Base-by-base conservation (phyloP, 768 basidiomycete genomes). In the Mrakia gelida region DNA sequence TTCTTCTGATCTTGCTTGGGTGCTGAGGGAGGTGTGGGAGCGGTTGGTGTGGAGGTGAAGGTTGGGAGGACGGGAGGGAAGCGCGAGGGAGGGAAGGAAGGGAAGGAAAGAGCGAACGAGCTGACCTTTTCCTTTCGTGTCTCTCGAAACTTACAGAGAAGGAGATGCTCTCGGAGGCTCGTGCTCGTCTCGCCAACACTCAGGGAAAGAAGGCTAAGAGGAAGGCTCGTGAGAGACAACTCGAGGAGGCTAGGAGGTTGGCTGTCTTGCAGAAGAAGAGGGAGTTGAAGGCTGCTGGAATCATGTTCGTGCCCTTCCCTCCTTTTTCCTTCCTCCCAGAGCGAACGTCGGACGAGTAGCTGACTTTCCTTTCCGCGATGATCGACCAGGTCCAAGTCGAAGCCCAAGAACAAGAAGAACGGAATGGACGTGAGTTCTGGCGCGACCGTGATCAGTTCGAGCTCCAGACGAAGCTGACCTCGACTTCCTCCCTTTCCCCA, bases 201-300 rank as follows among this genome's bases (percentile, higher is more conserved):
- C 97, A 99, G 85, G 97, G 97, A 52, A 99, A 99, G 85, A 99
- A 99, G 85, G 97, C 97, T 3, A 99, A 99, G 85, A 91, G 97
- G 81, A 99, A 98, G 85, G 97, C 95, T 7, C 89, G 97, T 65
- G 97, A 99, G 82, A 91, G 96, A 78, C 96, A 98, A 82, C 86
- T 99, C 54, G 97, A 99, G 83, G 97, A 99, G 83, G 97, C 97
- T 2, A 87, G 96, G 73, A 88, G 97, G 32, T 86, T 99, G 62
- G 97, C 97, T 13, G 93, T 96, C 52, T 85, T 99, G 75, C 97
- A 98, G 84, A 99, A 99, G 88, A 97, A 95, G 86, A 88, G 97
- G 81, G 97, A 98, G 83, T 85, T 99, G 80, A 99, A 98, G 84
- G 95, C 95, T 3, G 97, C 97, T 56, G 97, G 97, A 80, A 98